Evolutionary conservation across 1,284 basidiomycete genomes (phyloP).

Genomic region (Tylopilus sp.): DNA sequence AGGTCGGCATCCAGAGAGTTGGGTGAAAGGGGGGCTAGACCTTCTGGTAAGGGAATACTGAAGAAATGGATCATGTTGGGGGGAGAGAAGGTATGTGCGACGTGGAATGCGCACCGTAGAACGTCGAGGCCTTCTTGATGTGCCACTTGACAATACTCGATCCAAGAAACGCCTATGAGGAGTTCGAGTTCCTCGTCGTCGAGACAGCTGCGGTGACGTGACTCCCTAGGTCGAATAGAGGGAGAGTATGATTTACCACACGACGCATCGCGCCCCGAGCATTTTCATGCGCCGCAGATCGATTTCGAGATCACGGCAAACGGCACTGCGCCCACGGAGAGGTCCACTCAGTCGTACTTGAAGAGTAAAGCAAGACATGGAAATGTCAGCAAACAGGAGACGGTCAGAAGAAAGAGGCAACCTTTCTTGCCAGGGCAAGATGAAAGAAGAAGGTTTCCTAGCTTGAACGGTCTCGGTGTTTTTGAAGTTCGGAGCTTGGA

Average conservation of each 20-base stretch:
- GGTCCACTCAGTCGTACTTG: constrained; percentile 81
- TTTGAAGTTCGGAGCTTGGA: constrained; percentile 14
- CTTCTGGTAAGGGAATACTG: constrained; percentile 89
- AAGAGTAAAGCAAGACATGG: not conserved
- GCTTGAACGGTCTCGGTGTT: constrained; percentile 24
- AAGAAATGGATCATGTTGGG: constrained; percentile 3
- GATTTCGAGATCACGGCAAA: constrained; percentile 77
- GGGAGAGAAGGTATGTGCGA: not conserved
- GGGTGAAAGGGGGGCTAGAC: constrained; percentile 73
- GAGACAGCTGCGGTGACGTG: constrained; percentile 56
- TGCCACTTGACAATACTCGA: constrained; percentile 67
- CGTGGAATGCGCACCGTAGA: constrained; percentile 42
- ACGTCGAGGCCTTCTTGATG: constrained; percentile 71
- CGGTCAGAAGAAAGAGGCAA: constrained; percentile 24
- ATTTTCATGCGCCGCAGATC: constrained; percentile 79
- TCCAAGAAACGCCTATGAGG: constrained; percentile 77
- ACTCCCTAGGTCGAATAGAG: not conserved
- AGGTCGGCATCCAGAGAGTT: constrained; percentile 67
- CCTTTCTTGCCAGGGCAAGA: constrained; percentile 97
- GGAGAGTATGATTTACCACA: constrained; percentile 55
- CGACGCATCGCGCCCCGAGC: constrained; percentile 75
- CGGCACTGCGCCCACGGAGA: constrained; percentile 74
- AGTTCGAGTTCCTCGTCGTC: constrained; percentile 84
- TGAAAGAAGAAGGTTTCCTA: constrained; percentile 90
- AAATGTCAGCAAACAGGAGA: not conserved